Base-by-base conservation (phyloP, 164 flowering plant species). In the Vitis rupestris region DNA sequence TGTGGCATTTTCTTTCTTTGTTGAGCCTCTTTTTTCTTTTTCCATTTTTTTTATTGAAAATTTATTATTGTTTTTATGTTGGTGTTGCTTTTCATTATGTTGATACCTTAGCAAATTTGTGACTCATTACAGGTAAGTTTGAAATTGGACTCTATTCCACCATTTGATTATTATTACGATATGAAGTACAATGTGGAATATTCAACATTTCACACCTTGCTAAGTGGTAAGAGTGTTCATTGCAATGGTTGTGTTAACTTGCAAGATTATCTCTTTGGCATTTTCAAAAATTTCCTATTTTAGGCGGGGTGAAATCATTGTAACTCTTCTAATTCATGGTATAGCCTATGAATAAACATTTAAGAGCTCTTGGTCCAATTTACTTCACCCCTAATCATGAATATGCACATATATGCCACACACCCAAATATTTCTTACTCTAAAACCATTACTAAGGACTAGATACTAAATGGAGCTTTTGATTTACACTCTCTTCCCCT, bases 111-210 rank as follows among this genome's bases (percentile, higher is more conserved):
- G 13, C 5, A 51, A 37, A 37, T 44, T 17, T 59, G 44, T 72
- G 16, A 64, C 19, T 63, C 66, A 27, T 69, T 66, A 60, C 85
- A 92, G 97, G 73, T 79, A 61, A 76, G 72, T 59, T 62, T 66
- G 59, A 81, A 81, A 69, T 49, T 74, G 23, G 82, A 72, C 49
- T 50, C 66, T 51, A 69, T 75, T 67, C 81, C 82, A n/a, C 69
- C 87, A 50, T 87, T 84, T 72, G 91, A 87, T 78, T 92, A 77
- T 72, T 89, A 85, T 72, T 94, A 83, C 80, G 98, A 92, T 64
- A 94, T 94, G 97, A 88, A 90, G 69, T 94, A 94, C 72, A 86
- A 83, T 50, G 77, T 94, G 78, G 91, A 92, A 19, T 94, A 90
- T 73, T 88, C 98, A 71, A 83, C 97, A 72, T 94, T 94, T 74